A percentile compares a stretch with the other conserved stretches of the same genome.
phyloP scores from a whole-genome alignment of 225 moss, liverwort and hornwort genomes.

The Takakia lepidozioides region DNA sequence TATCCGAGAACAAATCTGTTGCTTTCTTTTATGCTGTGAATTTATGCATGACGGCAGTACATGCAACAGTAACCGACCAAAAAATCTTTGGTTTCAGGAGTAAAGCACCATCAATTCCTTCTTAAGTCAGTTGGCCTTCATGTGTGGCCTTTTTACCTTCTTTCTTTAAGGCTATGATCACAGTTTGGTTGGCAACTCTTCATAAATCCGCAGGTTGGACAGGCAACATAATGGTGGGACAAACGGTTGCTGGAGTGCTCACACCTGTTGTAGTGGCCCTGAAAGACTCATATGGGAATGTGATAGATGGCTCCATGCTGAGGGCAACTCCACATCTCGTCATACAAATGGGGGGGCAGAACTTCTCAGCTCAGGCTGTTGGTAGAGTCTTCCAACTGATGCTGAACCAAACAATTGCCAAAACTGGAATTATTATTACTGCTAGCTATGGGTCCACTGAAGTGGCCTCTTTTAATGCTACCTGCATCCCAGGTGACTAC shows the following conservation, averaged over 20 bases:
- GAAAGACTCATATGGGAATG: conserved; percentile 25
- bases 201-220: conserved; percentile 21
- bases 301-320: conserved; percentile 23
- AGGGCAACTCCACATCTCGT: conserved; percentile 9
- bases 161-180: too few relatives aligned
- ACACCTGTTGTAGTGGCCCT: conserved; percentile 26
- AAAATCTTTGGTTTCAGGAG: too few relatives aligned
- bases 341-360: conserved; percentile 12
- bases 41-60: too few relatives aligned
- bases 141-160: too few relatives aligned
- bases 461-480: conserved; percentile 25
- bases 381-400: conserved; percentile 21
- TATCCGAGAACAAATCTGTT: too few relatives aligned
- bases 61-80: too few relatives aligned
- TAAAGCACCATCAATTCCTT: too few relatives aligned
- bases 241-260: conserved; percentile 27
- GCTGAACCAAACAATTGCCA: conserved; percentile 29
- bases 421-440: conserved; percentile 15
- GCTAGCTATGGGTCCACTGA: conserved; percentile 19
- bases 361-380: conserved; percentile 14
- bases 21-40: too few relatives aligned
- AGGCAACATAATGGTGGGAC: conserved; percentile 31
- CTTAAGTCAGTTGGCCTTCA: too few relatives aligned
- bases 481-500: conserved; percentile 24
- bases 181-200: too few relatives aligned